These are phyloP conservation scores for Fusarium floridanum DNA, from an alignment of 2,329 filamentous ascomycete genomes.

Conservation along the genomic window DNA sequence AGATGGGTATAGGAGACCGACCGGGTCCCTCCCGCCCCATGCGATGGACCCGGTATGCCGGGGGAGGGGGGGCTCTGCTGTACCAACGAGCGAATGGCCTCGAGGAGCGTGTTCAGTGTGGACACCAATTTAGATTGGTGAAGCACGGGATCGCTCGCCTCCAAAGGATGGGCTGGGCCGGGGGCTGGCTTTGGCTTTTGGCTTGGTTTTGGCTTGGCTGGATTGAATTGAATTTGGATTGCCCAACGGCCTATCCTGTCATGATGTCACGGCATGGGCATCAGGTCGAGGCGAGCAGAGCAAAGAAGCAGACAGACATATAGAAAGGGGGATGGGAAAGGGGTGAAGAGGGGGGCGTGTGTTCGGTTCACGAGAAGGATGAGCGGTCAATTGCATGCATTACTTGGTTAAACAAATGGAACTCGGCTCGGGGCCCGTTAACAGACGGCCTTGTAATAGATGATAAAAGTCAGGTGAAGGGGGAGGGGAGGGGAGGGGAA, in stretches of 20 bases:
- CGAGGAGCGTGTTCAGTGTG: slow-evolving; percentile 38
- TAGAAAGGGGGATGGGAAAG: not conserved
- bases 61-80: not conserved
- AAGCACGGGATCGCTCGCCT: slow-evolving; percentile 24
- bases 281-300: not conserved
- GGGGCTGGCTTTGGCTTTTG: not conserved
- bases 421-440: not conserved
- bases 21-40: too few species aligned
- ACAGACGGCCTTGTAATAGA: not conserved
- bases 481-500: not conserved
- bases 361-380: slow-evolving; percentile 2
- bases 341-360: not conserved
- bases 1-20: too few species aligned
- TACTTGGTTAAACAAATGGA: not conserved
- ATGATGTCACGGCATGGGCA: slow-evolving; percentile 1
- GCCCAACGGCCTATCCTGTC: not conserved
- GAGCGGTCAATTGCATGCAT: slow-evolving; percentile 29
- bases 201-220: not conserved
- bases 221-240: slow-evolving; percentile 14
- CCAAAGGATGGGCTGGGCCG: not conserved
- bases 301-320: not conserved
- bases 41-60: not conserved
- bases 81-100: slow-evolving; percentile 30
- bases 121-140: slow-evolving; percentile 38
- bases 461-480: not conserved